Evolutionary conservation across 1,284 basidiomycete species (phyloP).

Genomic region (Tilletia setariae): DNA sequence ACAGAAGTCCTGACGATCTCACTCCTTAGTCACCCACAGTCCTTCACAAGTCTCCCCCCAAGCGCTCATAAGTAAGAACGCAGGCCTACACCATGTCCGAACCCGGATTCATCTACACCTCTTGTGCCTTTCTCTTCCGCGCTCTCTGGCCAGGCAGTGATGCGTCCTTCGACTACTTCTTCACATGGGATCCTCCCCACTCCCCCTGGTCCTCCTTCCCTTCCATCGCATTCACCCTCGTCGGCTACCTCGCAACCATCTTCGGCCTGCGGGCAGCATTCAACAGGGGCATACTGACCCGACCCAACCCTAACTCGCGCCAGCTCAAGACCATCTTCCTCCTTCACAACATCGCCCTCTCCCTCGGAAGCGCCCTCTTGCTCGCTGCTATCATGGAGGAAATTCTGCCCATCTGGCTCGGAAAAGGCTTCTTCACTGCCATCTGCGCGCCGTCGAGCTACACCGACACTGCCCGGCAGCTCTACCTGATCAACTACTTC

Average conservation of each 20-base stretch:
- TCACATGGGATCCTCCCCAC: conserved; percentile 38
- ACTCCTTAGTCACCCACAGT: too few relatives aligned
- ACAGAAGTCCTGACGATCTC: too few relatives aligned
- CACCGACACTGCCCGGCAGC: conserved; percentile 63
- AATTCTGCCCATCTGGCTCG: conserved; percentile 35
- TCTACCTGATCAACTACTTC: conserved; percentile 65
- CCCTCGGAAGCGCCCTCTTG: conserved; percentile 73
- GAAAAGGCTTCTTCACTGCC: conserved; percentile 58
- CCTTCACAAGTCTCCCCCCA: too few relatives aligned
- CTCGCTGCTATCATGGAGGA: conserved; percentile 82
- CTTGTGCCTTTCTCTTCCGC: neutral
- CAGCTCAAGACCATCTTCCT: conserved; percentile 73
- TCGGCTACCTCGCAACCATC: conserved; percentile 79
- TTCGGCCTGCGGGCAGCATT: conserved; percentile 82
- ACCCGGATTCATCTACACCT: conserved; percentile 3
- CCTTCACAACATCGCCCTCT: conserved; percentile 84
- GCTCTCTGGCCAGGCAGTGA: neutral
- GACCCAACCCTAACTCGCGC: conserved; percentile 58
- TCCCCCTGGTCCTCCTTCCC: conserved; percentile 47
- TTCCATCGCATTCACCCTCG: conserved; percentile 59
- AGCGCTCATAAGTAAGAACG: neutral
- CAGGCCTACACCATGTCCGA: neutral
- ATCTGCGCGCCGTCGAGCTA: conserved; percentile 77
- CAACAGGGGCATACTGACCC: conserved; percentile 60
- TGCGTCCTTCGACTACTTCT: conserved; percentile 14